phyloP scores from a whole-genome alignment of 495 filamentous ascomycete genomes.

The Podospora conica region DNA sequence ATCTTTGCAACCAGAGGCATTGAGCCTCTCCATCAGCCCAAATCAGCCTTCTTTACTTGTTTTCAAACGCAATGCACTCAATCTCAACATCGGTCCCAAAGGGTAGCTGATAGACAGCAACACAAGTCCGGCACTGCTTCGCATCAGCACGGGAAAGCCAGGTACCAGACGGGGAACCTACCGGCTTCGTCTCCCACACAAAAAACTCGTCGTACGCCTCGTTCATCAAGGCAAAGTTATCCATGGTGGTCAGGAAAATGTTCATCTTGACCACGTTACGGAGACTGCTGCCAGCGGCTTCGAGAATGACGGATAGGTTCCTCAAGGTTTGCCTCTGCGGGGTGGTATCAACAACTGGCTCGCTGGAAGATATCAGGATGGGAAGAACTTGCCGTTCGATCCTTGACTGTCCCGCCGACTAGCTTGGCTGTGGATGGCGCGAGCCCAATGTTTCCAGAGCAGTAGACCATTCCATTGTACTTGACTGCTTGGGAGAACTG shows the following conservation, averaged over 20 bases:
- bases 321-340: slow-evolving; percentile 45
- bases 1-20: background rate
- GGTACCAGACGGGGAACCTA: slow-evolving; percentile 15
- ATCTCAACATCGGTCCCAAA: slow-evolving; percentile 66
- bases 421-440: slow-evolving; percentile 44
- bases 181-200: slow-evolving; percentile 50
- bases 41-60: background rate
- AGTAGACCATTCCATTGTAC: slow-evolving; percentile 53
- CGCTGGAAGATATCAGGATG: background rate
- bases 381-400: slow-evolving; percentile 40
- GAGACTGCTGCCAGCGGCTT: slow-evolving; percentile 52
- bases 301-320: slow-evolving; percentile 56
- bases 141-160: background rate
- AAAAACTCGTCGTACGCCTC: slow-evolving; percentile 53
- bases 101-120: slow-evolving; percentile 61
- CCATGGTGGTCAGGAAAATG: slow-evolving; percentile 61
- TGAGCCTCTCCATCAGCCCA: background rate
- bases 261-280: slow-evolving; percentile 61
- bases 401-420: slow-evolving; percentile 48
- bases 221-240: slow-evolving; percentile 61
- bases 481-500: slow-evolving; percentile 53
- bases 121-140: slow-evolving; percentile 50
- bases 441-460: slow-evolving; percentile 49
- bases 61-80: slow-evolving; percentile 55
- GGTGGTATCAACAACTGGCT: no score